These are phyloP conservation scores for Hypoxylon subgilvum DNA, from an alignment of 495 filamentous ascomycete genomes.

Conservation along the genomic window DNA sequence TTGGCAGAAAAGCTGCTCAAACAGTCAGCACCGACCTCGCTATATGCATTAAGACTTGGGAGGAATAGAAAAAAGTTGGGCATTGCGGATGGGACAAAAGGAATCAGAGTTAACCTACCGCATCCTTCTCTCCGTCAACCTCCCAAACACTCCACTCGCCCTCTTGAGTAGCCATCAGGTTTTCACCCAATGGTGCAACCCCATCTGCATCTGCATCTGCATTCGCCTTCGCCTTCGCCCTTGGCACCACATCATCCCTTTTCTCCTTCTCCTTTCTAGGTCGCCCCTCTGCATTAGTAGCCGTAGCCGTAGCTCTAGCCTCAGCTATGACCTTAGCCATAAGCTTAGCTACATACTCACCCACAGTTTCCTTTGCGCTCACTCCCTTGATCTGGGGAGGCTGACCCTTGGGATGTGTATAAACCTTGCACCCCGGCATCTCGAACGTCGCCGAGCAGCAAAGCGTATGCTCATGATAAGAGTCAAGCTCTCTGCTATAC, in stretches of 20 bases:
- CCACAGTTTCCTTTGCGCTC: too few species aligned
- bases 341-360: too few species aligned
- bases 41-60: too few species aligned
- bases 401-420: constrained; percentile 56
- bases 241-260: too few species aligned
- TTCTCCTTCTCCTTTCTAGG: too few species aligned
- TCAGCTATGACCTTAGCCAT: constrained; percentile 36
- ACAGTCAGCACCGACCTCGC: constrained; percentile 17
- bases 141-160: constrained; percentile 76
- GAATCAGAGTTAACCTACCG: constrained; percentile 53
- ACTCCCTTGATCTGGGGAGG: too few species aligned
- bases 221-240: constrained; percentile 52
- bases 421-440: constrained; percentile 54
- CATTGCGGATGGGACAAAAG: not conserved
- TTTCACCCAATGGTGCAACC: constrained; percentile 41
- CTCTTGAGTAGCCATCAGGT: constrained; percentile 62
- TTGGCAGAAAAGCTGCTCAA: constrained; percentile 81
- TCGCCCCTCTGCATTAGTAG: not conserved
- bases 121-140: constrained; percentile 85
- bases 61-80: too few species aligned
- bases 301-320: constrained; percentile 12
- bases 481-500: constrained; percentile 76
- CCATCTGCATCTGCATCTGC: constrained; percentile 32
- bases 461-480: constrained; percentile 56
- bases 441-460: constrained; percentile 48